Percentiles rank a stretch among this genome's conserved stretches.
These are phyloP conservation scores for Bruguiera hainesii DNA, from an alignment of 441 rosid genomes.

Conservation along the genomic window DNA sequence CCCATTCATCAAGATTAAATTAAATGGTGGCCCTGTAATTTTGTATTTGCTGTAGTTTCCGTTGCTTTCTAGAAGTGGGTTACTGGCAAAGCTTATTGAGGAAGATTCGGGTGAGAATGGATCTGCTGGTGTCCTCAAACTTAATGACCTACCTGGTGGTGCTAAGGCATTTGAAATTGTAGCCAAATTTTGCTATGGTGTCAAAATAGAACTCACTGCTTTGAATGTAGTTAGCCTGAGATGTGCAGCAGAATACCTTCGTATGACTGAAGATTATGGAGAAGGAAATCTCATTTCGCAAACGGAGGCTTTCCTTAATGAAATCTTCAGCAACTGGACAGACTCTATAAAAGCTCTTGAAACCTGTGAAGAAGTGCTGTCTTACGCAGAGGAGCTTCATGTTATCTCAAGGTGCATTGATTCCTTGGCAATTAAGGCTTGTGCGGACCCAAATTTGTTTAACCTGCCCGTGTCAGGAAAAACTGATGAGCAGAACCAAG, in stretches of 20 bases:
- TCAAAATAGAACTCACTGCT: constrained; percentile 64
- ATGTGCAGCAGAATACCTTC: constrained; percentile 86
- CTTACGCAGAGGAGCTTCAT: constrained; percentile 69
- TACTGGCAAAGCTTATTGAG: constrained; percentile 51
- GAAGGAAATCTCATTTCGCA: constrained; percentile 72
- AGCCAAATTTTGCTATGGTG: constrained; percentile 87
- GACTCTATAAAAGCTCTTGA: constrained; percentile 74
- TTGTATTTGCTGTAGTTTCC: constrained; percentile 60
- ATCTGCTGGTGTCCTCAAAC: constrained; percentile 42
- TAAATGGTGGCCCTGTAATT: not conserved
- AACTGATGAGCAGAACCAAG: constrained; percentile 23
- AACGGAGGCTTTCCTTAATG: constrained; percentile 61
- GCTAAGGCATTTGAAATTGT: constrained; percentile 60
- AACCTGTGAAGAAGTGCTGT: constrained; percentile 59
- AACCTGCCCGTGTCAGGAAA: constrained; percentile 56
- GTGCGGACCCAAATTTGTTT: constrained; percentile 55
- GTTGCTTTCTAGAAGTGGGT: constrained; percentile 77
- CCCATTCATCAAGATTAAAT: not conserved
- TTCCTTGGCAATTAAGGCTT: constrained; percentile 76
- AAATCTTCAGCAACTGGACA: constrained; percentile 59
- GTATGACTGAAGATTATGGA: constrained; percentile 72
- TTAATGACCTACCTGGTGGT: constrained; percentile 77
- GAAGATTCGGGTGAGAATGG: constrained; percentile 38
- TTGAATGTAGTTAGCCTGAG: constrained; percentile 58
- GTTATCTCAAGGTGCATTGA: constrained; percentile 72